Base-by-base conservation (phyloP, 805 yeast species). In the Candida succiphila region DNA sequence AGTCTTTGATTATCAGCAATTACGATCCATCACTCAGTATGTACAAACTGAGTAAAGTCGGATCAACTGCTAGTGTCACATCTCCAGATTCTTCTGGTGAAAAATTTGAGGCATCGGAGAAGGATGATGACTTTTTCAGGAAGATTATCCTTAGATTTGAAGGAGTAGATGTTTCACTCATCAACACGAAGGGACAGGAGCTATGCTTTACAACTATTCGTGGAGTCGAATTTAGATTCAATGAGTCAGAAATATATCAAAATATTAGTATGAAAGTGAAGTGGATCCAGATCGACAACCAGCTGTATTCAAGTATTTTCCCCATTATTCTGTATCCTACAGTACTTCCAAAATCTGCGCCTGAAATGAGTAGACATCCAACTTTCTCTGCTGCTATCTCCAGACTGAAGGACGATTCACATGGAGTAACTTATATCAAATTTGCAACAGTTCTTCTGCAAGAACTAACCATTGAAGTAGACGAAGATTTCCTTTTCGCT, bases 281-380 rank as follows among this genome's bases (percentile, higher is more conserved):
- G 50, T 94, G 98, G 98, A 62, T 92, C 22, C 99, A 92, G 55
- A 67, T 89, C 31, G 98, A 92, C 53, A 89, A 92, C 48, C 95
- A 87, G 51, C 58, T 89, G 31, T 85, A 77, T 47, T 95, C 95
- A 4, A 83, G 95, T 10, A 71, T 79, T 2, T 92, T 71, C 58
- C 96, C 96, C 2, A 89, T 88, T 35, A 64, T 92, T 10, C 42
- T 92, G 8, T 94, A 85, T 51, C 99, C 99, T 4, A 79, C 87
- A 3, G 87, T 85, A 8, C 72, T 92, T 31, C 94, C 96, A 2
- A 83, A 85, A 47, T 78, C 85, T 0, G 74, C 79, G 4, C 72
- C 73, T 42, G 97, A 89, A 46, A 73, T 87, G 73, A 80, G 78
- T 36, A 77, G 69, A 32, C 97, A 89, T 53, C 98, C 99, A 0